Conservation (phyloP, 2,329 filamentous ascomycete species). For the Clonostachys sp. region DNA sequence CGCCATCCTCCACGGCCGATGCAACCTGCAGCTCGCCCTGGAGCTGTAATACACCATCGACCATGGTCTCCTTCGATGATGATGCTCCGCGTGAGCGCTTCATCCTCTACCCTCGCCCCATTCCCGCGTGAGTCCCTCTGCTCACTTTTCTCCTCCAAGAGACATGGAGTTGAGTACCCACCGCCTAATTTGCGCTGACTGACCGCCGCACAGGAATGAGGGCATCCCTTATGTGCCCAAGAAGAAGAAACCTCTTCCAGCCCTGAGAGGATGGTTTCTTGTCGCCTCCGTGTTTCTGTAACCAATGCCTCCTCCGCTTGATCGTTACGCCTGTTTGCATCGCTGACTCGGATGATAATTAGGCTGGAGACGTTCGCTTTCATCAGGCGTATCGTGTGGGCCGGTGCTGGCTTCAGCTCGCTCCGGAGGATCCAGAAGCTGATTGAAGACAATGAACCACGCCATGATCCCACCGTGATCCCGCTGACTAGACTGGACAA, state of each 20-base stretch:
- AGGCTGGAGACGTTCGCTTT: constrained; percentile 51
- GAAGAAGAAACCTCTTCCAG: constrained; percentile 36
- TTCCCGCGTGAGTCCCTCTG: not conserved
- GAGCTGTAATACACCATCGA: too few relatives aligned
- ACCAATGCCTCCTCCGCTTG: constrained; percentile 3
- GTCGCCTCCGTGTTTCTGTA: constrained; percentile 51
- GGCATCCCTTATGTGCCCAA: not conserved
- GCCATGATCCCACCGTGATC: constrained; percentile 40
- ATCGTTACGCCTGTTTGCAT: not conserved
- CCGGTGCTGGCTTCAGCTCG: constrained; percentile 57
- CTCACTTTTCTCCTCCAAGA: not conserved
- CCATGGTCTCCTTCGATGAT: too few relatives aligned
- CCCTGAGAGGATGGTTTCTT: constrained; percentile 50
- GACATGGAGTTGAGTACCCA: not conserved
- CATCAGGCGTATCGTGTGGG: constrained; percentile 53
- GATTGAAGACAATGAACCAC: constrained; percentile 44
- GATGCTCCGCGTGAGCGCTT: not conserved
- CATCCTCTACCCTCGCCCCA: not conserved
- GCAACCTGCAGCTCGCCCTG: too few relatives aligned
- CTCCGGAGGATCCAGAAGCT: constrained; percentile 47
- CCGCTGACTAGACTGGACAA: constrained; percentile 16
- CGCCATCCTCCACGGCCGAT: too few relatives aligned
- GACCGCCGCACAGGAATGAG: not conserved
- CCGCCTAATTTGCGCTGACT: not conserved
- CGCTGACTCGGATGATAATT: not conserved